phyloP scores from a whole-genome alignment of 129 eudicot species.

The Artemisia argyi region DNA sequence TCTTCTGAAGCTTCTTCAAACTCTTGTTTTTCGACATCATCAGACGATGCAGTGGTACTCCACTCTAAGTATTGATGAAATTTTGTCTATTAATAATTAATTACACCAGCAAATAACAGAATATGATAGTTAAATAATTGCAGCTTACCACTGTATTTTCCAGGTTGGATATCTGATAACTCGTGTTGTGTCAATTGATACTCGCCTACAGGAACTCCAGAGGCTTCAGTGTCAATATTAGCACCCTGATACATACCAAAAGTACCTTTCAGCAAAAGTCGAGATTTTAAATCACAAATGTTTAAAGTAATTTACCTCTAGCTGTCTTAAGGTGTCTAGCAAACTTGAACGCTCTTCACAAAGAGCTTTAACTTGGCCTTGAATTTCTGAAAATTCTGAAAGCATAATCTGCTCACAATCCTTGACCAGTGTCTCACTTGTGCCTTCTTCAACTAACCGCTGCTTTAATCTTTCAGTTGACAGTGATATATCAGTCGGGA shows the following conservation, averaged over 20 bases:
- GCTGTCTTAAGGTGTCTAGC: slow-evolving; percentile 37
- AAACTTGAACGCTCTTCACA: slow-evolving; percentile 41
- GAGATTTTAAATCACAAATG: background rate
- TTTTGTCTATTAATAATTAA: background rate
- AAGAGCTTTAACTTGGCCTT: slow-evolving; percentile 37
- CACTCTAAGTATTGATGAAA: slow-evolving; percentile 46
- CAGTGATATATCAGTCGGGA: slow-evolving; percentile 48
- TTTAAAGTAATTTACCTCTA: slow-evolving; percentile 26
- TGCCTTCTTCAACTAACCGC: slow-evolving; percentile 42
- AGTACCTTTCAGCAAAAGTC: slow-evolving; percentile 4
- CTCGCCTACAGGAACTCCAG: slow-evolving; percentile 69
- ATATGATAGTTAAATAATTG: background rate
- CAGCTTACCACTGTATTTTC: slow-evolving; percentile 56
- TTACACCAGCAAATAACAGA: background rate
- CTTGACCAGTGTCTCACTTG: slow-evolving; percentile 29
- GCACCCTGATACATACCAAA: slow-evolving; percentile 55
- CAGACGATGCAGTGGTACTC: slow-evolving; percentile 90
- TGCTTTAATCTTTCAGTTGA: slow-evolving; percentile 71
- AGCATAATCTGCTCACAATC: slow-evolving; percentile 46
- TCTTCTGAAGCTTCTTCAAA: slow-evolving; percentile 80
- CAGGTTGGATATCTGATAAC: slow-evolving; percentile 48
- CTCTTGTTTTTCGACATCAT: slow-evolving; percentile 84
- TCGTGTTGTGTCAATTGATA: slow-evolving; percentile 58
- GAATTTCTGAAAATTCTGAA: slow-evolving; percentile 41
- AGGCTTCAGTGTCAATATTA: slow-evolving; percentile 63